Base-by-base conservation (phyloP, 192 early-diverging fungal species). In the Entomortierella parvispora region DNA sequence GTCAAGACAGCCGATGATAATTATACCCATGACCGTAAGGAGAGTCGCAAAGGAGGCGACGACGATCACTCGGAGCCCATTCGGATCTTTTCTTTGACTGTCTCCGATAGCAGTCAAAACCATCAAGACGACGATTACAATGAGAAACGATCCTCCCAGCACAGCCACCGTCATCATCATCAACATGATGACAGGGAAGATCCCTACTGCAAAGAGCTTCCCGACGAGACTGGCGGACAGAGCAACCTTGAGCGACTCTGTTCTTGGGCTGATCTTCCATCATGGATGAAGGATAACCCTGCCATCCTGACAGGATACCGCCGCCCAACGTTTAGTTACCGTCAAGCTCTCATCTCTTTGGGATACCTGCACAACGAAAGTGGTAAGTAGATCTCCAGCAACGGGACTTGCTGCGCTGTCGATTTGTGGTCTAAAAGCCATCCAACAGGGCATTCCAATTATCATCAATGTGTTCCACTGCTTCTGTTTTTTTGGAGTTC, bases 271-370 rank as follows among this genome's bases (percentile, higher is more conserved):
- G 74, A 77, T 18, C 37, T 77, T 8, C 74, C 74, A 6, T 37
- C 67, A 14, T 77, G 74, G 74, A 77, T 77, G 74, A 37, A 55
- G 59, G 74, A 77, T 40, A 77, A 77, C 26, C 74, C 74, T 10
- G 59, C 74, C 0, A 68, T 77, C 32, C 8, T 68, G 14, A 53
- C 65, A 26, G 74, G 74, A 28, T 77, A 77, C 46, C 74, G 74
- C 32, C 51, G 74, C 12, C 58, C 59, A 20, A 77, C 74, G 4
- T 58, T 58, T 23, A 77, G 61, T 25, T 68, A 77, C 33, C 54
- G 47, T 20, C 68, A 77, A 25, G 51, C 55, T 46, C 2, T 77
- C 1, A 28, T 23, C 14, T 68, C 74, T 14, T 42, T 77, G 12
- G 25, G 22, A 22, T 77, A 68, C 23, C 66, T 77, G 9, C 74